phyloP scores from a whole-genome alignment of 2,329 filamentous ascomycete species.

The Ophiocordyceps sinensis region DNA sequence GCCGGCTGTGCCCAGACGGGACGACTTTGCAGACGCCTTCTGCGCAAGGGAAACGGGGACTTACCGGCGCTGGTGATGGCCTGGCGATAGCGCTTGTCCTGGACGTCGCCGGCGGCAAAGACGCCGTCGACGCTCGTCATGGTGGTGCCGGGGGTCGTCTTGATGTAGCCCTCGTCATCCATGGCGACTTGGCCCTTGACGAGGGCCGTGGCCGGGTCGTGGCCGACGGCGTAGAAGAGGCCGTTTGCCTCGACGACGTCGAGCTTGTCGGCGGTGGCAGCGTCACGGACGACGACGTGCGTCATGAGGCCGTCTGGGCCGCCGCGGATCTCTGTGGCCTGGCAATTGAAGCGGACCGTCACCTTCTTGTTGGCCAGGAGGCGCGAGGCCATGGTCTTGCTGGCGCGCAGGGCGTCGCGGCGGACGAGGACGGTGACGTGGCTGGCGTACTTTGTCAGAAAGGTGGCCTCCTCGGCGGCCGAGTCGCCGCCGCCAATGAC shows the following conservation, averaged over 20 bases:
- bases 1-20: neutral
- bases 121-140: slow-evolving; percentile 82
- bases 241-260: slow-evolving; percentile 84
- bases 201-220: slow-evolving; percentile 82
- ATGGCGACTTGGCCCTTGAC: slow-evolving; percentile 83
- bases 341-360: slow-evolving; percentile 74
- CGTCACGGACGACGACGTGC: slow-evolving; percentile 71
- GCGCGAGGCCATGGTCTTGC: slow-evolving; percentile 81
- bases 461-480: slow-evolving; percentile 92
- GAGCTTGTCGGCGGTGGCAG: slow-evolving; percentile 57
- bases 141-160: slow-evolving; percentile 79
- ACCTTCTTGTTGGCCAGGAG: slow-evolving; percentile 77
- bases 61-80: slow-evolving; percentile 92
- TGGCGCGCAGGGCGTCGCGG: slow-evolving; percentile 72
- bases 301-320: slow-evolving; percentile 80
- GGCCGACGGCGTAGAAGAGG: slow-evolving; percentile 92
- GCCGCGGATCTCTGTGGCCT: slow-evolving; percentile 71
- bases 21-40: neutral
- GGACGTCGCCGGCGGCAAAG: slow-evolving; percentile 92
- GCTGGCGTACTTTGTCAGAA: slow-evolving; percentile 92
- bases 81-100: slow-evolving; percentile 97
- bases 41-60: slow-evolving; percentile 16
- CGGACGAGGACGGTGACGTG: slow-evolving; percentile 91
- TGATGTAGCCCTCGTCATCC: slow-evolving; percentile 81
- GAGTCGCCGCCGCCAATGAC: slow-evolving; percentile 96